These are phyloP conservation scores for Ustilago vetiveriae DNA, from an alignment of 1,284 basidiomycete genomes.

Conservation along the genomic window DNA sequence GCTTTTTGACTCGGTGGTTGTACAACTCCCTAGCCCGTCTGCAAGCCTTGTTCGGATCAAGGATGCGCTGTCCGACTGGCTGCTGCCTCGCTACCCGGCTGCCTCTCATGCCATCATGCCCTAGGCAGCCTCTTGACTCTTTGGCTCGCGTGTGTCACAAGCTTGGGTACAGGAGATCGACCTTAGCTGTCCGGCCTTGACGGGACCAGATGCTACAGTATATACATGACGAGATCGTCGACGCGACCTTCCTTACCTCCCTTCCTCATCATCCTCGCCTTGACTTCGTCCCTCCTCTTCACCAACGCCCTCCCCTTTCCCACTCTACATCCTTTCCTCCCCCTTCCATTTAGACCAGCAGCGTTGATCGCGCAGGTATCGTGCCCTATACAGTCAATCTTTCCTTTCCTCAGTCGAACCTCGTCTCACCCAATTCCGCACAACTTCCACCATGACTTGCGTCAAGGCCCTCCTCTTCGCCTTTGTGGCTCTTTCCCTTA, in stretches of 20 bases:
- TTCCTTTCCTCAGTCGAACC: not conserved
- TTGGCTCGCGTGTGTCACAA: not conserved
- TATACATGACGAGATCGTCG: constrained; percentile 8
- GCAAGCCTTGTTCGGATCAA: no score
- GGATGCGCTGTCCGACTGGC: not conserved
- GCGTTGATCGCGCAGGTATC: constrained; percentile 46
- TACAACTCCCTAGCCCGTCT: no score
- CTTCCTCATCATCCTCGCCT: not conserved
- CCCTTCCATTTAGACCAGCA: constrained; percentile 16
- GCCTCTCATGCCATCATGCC: not conserved
- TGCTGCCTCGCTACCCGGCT: not conserved
- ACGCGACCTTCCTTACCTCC: not conserved
- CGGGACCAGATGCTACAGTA: not conserved
- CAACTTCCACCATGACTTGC: constrained; percentile 20
- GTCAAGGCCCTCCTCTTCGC: constrained; percentile 31
- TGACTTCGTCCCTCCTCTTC: constrained; percentile 1
- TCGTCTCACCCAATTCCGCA: not conserved
- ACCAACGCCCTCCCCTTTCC: no score
- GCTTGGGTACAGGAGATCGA: no score
- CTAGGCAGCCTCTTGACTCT: no score
- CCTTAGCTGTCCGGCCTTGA: no score
- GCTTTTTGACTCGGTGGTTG: no score
- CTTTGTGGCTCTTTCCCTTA: constrained; percentile 34
- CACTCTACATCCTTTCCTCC: no score
- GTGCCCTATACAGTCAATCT: not conserved